phyloP scores from a whole-genome alignment of 257 asterid species.

The Thymus mandschuricus region DNA sequence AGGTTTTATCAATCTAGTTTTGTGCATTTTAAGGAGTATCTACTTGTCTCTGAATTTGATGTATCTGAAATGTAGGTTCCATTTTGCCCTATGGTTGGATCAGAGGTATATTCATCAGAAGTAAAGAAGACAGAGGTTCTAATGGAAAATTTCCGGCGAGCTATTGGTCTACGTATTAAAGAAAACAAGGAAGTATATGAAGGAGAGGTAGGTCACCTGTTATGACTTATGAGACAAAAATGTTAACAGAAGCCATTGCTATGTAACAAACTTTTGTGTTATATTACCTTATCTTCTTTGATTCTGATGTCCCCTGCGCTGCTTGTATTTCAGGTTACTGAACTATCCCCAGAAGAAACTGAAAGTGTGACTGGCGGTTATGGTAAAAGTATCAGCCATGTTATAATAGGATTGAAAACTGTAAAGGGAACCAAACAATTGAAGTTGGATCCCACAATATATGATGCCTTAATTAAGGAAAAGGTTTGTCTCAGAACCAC shows the following conservation, averaged over 20 bases:
- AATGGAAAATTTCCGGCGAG: slow-evolving; percentile 93
- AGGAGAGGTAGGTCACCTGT: slow-evolving; percentile 73
- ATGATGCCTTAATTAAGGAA: slow-evolving; percentile 93
- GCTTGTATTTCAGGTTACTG: slow-evolving; percentile 68
- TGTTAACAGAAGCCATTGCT: not conserved
- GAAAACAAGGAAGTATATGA: slow-evolving; percentile 97
- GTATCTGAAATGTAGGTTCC: slow-evolving; percentile 63
- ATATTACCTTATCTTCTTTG: not conserved
- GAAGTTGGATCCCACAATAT: slow-evolving; percentile 94
- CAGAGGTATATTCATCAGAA: slow-evolving; percentile 98
- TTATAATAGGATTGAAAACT: slow-evolving; percentile 92
- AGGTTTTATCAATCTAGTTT: not conserved
- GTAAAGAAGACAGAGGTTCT: slow-evolving; percentile 96
- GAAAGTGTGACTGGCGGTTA: slow-evolving; percentile 96
- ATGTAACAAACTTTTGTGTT: not conserved
- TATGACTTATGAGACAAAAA: not conserved
- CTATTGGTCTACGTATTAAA: slow-evolving; percentile 94
- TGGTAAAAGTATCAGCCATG: slow-evolving; percentile 91
- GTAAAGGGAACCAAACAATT: slow-evolving; percentile 94
- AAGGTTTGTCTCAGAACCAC: slow-evolving; percentile 47
- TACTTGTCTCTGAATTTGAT: slow-evolving; percentile 18
- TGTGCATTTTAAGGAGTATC: not conserved
- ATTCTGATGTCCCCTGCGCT: slow-evolving; percentile 18
- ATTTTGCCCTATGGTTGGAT: slow-evolving; percentile 99
- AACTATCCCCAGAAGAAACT: slow-evolving; percentile 92